These are phyloP conservation scores for Apiospora kogelbergensis DNA, from an alignment of 2,329 filamentous ascomycete species.

Conservation along the genomic window DNA sequence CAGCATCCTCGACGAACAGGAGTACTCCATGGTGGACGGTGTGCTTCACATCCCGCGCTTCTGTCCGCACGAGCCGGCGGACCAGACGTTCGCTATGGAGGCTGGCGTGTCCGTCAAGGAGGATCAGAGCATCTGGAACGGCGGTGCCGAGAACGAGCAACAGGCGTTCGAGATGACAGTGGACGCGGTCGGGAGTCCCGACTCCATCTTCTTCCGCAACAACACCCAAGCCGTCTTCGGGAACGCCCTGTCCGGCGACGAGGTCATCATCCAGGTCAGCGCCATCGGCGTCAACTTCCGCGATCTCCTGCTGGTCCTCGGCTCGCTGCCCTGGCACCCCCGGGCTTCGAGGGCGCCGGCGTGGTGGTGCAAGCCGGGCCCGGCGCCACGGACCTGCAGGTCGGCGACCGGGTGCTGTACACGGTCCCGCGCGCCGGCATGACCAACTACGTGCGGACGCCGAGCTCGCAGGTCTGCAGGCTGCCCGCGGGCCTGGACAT, in stretches of 20 bases:
- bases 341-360: constrained; percentile 21
- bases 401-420: constrained; percentile 23
- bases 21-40: background rate
- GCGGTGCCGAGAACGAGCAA: background rate
- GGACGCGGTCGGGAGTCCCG: background rate
- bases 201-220: constrained; percentile 7
- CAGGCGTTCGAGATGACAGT: background rate
- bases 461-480: constrained; percentile 18
- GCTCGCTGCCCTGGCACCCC: constrained; percentile 13
- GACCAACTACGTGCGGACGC: constrained; percentile 21
- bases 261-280: constrained; percentile 23
- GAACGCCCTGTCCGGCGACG: constrained; percentile 15
- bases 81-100: background rate
- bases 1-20: background rate
- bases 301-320: constrained; percentile 19
- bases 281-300: constrained; percentile 20
- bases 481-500: constrained; percentile 19
- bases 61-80: background rate
- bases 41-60: background rate
- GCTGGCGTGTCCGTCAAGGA: background rate
- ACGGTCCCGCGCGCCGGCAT: constrained; percentile 9
- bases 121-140: background rate
- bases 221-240: background rate
- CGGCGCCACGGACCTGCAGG: constrained; percentile 15
- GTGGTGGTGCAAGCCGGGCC: constrained; percentile 20